Percentiles rank a stretch among this genome's conserved stretches.
Conservation (phyloP, 2,329 filamentous ascomycete species). For the Claviceps quebecensis region DNA sequence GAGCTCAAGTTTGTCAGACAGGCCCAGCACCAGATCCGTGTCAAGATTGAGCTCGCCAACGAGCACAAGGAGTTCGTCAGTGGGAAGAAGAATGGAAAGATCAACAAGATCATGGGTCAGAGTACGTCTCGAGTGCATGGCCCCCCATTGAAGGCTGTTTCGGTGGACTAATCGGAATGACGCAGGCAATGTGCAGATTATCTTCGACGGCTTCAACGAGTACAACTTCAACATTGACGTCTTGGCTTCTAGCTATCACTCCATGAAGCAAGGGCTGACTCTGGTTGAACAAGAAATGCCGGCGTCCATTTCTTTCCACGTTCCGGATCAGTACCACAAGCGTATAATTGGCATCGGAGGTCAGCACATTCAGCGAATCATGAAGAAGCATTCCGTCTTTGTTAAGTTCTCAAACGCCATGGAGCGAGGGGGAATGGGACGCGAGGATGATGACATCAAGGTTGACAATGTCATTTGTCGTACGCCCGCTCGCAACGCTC, state of each 20-base stretch:
- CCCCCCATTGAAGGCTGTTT: neutral
- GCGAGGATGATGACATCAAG: slow-evolving; percentile 95
- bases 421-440: slow-evolving; percentile 78
- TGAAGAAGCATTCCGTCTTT: slow-evolving; percentile 99
- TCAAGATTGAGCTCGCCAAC: slow-evolving; percentile 97
- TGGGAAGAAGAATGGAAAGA: slow-evolving; percentile 99
- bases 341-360: slow-evolving; percentile 97
- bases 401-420: slow-evolving; percentile 99
- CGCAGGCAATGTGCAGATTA: slow-evolving; percentile 83
- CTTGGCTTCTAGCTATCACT: slow-evolving; percentile 80
- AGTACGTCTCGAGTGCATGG: slow-evolving; percentile 29
- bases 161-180: neutral
- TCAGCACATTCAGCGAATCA: slow-evolving; percentile 97
- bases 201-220: slow-evolving; percentile 98
- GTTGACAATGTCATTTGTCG: slow-evolving; percentile 98
- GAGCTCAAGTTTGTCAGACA: slow-evolving; percentile 81
- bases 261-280: slow-evolving; percentile 81
- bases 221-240: slow-evolving; percentile 99
- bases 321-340: slow-evolving; percentile 98
- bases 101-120: slow-evolving; percentile 99
- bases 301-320: slow-evolving; percentile 96
- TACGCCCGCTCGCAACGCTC: slow-evolving; percentile 89
- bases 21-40: slow-evolving; percentile 80
- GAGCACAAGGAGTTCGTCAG: slow-evolving; percentile 99
- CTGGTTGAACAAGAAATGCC: slow-evolving; percentile 99